Conservation (phyloP, 2,329 filamentous ascomycete species). For the Hymenoscyphus scutula region DNA sequence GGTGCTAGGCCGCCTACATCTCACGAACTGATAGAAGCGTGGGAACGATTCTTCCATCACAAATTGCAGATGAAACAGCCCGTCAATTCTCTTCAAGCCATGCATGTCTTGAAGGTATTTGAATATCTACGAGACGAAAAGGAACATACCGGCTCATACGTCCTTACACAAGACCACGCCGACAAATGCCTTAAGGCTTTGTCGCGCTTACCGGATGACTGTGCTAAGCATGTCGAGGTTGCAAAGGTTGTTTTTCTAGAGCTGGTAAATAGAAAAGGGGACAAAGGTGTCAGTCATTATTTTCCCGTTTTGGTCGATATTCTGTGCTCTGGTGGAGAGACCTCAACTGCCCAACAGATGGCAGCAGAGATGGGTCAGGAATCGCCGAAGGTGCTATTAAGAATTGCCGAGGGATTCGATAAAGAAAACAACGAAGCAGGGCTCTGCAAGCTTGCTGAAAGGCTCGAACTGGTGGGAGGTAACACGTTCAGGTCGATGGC, state of each 20-base stretch:
- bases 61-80: conserved; percentile 47
- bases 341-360: conserved; percentile 28
- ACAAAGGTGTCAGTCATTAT: conserved; percentile 4
- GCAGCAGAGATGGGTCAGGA: background rate
- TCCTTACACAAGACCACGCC: conserved; percentile 21
- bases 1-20: conserved; percentile 62
- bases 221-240: conserved; percentile 24
- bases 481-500: conserved; percentile 39
- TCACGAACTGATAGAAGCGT: conserved; percentile 63
- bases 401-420: conserved; percentile 59
- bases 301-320: conserved; percentile 15
- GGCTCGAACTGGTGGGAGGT: conserved; percentile 49
- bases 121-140: conserved; percentile 51
- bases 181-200: conserved; percentile 20
- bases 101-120: conserved; percentile 58
- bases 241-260: conserved; percentile 29
- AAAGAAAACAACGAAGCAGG: conserved; percentile 56
- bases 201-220: conserved; percentile 26
- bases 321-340: conserved; percentile 27
- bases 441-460: conserved; percentile 53
- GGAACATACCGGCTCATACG: conserved; percentile 19
- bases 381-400: conserved; percentile 33
- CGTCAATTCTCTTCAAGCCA: conserved; percentile 66
- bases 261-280: conserved; percentile 11
- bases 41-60: conserved; percentile 60